Evolutionary conservation across 2,329 filamentous ascomycete species (phyloP), one percentile per base, ranked within the genome.

Genomic region (Cordyceps farinosa): DNA sequence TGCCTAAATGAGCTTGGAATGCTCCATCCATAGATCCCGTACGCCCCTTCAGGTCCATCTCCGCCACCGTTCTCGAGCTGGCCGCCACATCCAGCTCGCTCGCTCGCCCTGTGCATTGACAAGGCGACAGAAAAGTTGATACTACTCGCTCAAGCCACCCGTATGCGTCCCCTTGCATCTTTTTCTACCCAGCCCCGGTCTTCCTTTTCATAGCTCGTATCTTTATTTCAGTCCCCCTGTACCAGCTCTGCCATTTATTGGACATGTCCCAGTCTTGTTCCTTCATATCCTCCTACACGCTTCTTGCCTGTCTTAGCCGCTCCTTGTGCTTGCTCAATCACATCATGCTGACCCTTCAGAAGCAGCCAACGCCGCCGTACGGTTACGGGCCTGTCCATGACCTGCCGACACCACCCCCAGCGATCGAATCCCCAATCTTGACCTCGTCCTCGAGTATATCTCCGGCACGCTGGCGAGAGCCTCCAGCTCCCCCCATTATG

Each of bases 311-410:
- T 40, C 48, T 38, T 13, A 34, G 22, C 40, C 22, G 3, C 44
- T 48, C n/a, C 11, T n/a, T 36, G 22, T 11, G 7, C 58, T 34
- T 38, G 34, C 56, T 34, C 27, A 51, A 60, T 60, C 45, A 55
- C 72, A 81, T 75, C 74, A 82, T 83, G 79, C 80, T 82, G 76
- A 82, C 80, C 72, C 74, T 78, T 70, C 81, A 77, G 74, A 79
- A 82, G 77, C 79, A 79, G 75, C 75, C 75, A 70, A 76, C 11
- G 17, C 40, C 51, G 9, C 7, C 78, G 67, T 77, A 78, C 78
- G 78, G 79, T 74, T 80, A 80, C 73, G 76, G 74, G 76, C 77
- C 79, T 73, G 75, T 79, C 76, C 78, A 83, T 82, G 80, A 83
- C 71, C 75, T 81, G 69, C 80, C 80, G 67, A 82, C 78, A 70